Evolutionary conservation across 805 yeast species (phyloP), one percentile per base, ranked within the genome.

Genomic region (Komagataella pseudopastoris): DNA sequence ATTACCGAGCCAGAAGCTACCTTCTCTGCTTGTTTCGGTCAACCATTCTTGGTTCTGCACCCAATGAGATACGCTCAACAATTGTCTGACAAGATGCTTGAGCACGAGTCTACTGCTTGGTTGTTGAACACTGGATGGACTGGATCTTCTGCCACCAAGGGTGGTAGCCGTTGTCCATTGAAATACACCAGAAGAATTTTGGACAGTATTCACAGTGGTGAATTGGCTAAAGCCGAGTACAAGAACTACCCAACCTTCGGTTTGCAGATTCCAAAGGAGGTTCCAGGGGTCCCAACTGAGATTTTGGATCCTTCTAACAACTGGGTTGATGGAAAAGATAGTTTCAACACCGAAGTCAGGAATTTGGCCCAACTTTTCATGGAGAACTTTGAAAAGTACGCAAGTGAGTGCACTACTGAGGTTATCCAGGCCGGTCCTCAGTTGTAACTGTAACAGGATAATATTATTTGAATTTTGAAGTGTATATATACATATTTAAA

Each of bases 51-150:
- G 72, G 97, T 91, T 43, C 76, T 91, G 69, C 99, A 91, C 72
- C 99, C 99, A 69, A 91, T 91, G 90, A 85, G 83, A 70, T 91
- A 91, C 71, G 98, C 98, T 48, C 87, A 88, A 71, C 96, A 91
- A 82, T 80, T 91, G 63, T 83, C 96, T 52, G 91, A 88, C 69
- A 91, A 90, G 79, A 93, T 91, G 77, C 71, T 85, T 52, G 67
- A 85, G 67, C 93, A 90, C 75, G 82, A 82, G 60, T 89, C 97
- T 51, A 79, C 80, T 64, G 98, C 99, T 53, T 91, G 96, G 96
- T 79, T 91, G 69, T 80, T 91, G 67, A 91, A 91, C 76, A 91
- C 99, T 59, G 99, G 99, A 56, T 91, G 99, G 99, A 88, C 90
- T 57, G 99, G 99, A 56, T 81, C 90, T 60, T 85, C 96, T 54